Evolutionary conservation across 1,139 yeast genomes (phyloP).

Genomic region (Debaryomyces psychrophilus): DNA sequence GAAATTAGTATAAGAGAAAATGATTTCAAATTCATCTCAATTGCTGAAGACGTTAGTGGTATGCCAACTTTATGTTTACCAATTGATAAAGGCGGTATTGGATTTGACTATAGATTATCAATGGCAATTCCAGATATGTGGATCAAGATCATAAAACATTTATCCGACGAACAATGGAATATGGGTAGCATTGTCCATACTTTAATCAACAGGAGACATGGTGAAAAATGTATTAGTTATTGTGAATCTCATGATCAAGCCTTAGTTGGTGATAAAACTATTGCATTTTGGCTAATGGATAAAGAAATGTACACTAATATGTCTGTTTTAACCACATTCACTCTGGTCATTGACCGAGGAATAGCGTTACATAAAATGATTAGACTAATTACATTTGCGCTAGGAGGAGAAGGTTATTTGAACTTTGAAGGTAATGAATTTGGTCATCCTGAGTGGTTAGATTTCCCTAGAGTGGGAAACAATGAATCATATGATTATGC

Average conservation of each 20-base stretch:
- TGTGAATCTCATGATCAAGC: conserved; percentile 98
- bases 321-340: conserved; percentile 73
- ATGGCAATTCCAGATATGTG: conserved; percentile 99
- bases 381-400: conserved; percentile 77
- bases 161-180: conserved; percentile 89
- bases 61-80: conserved; percentile 93
- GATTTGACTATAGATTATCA: conserved; percentile 89
- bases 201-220: conserved; percentile 84
- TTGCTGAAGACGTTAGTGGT: conserved; percentile 97
- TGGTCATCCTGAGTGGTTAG: conserved; percentile 99
- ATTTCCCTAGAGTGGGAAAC: conserved; percentile 91
- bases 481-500: conserved; percentile 90
- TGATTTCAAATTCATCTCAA: conserved; percentile 63
- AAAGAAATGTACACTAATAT: conserved; percentile 97
- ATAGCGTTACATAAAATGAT: conserved; percentile 88
- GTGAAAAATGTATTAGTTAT: conserved; percentile 88
- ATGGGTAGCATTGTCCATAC: conserved; percentile 78
- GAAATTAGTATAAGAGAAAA: conserved; percentile 46
- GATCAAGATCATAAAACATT: conserved; percentile 89
- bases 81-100: conserved; percentile 77
- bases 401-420: conserved; percentile 96
- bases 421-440: conserved; percentile 98
- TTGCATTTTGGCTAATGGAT: conserved; percentile 98
- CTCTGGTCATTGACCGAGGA: conserved; percentile 85
- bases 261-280: conserved; percentile 92